Percentiles rank a stretch among this genome's conserved stretches.
These are phyloP conservation scores for Fusarium equiseti DNA, from an alignment of 2,329 filamentous ascomycete genomes.

Conservation along the genomic window DNA sequence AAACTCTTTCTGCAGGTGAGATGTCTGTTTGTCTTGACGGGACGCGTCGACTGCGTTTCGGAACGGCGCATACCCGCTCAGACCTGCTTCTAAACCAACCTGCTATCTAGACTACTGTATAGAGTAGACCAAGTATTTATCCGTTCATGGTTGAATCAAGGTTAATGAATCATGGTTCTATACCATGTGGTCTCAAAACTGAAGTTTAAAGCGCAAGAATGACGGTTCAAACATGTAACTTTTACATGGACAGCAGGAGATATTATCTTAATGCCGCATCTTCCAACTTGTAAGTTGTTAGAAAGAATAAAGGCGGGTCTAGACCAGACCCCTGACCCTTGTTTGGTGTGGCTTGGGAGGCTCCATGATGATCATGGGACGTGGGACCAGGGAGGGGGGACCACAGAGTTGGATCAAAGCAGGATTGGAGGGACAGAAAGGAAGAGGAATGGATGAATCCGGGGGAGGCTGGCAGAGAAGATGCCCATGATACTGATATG, in stretches of 20 bases:
- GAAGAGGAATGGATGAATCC: not conserved
- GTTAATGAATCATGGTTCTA: constrained; percentile 31
- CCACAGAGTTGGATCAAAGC: constrained; percentile 30
- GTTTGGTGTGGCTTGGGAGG: constrained; percentile 26
- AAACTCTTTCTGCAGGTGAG: constrained; percentile 25
- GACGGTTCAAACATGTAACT: constrained; percentile 11
- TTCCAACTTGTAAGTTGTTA: not conserved
- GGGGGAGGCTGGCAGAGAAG: constrained; percentile 21
- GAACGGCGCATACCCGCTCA: constrained; percentile 37
- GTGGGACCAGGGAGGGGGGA: constrained; percentile 25
- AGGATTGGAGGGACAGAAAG: constrained; percentile 20
- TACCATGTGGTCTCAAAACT: constrained; percentile 21
- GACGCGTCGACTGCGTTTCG: constrained; percentile 34
- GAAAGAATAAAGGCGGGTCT: not conserved
- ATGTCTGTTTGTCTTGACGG: constrained; percentile 5
- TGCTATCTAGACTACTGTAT: not conserved
- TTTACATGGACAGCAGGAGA: not conserved
- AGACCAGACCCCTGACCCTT: constrained; percentile 11
- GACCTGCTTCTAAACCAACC: not conserved
- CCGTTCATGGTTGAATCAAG: constrained; percentile 6
- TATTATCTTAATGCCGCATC: constrained; percentile 15
- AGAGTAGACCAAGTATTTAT: not conserved
- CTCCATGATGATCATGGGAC: constrained; percentile 34
- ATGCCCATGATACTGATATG: constrained; percentile 2
- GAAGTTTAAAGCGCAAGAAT: constrained; percentile 15